phyloP scores from a whole-genome alignment of 139 green algal genomes.

The Closterium sp. region DNA sequence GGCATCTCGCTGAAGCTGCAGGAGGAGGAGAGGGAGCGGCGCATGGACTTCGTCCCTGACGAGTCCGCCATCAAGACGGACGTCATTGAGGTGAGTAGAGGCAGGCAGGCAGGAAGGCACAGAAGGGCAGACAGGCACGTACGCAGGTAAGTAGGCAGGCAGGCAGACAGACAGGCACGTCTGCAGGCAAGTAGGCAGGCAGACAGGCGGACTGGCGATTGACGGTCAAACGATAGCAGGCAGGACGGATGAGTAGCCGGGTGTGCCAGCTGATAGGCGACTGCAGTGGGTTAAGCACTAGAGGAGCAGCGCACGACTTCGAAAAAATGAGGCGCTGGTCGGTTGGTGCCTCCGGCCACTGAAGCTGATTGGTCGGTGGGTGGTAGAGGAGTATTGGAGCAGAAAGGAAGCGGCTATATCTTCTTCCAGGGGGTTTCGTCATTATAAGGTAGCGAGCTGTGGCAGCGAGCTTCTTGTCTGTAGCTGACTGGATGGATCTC shows the following conservation, averaged over 20 bases:
- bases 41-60: slow-evolving; percentile 99
- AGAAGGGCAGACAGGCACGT: not conserved
- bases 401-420: too few species aligned
- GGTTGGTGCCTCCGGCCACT: too few species aligned
- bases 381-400: too few species aligned
- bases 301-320: too few species aligned
- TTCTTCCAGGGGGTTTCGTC: too few species aligned
- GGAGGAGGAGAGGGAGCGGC: slow-evolving; percentile 98
- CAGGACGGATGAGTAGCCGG: too few species aligned
- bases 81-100: slow-evolving; percentile 76
- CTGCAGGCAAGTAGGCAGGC: not conserved
- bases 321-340: too few species aligned
- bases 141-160: not conserved
- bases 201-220: not conserved
- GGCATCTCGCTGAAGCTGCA: slow-evolving; percentile 99
- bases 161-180: not conserved
- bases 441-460: too few species aligned
- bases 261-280: too few species aligned
- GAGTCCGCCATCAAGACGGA: slow-evolving; percentile 91
- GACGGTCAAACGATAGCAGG: too few species aligned
- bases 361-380: too few species aligned
- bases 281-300: too few species aligned
- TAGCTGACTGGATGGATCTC: not conserved
- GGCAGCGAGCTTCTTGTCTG: not conserved
- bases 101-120: not conserved